Evolutionary conservation across 257 asterid genomes (phyloP).

Genomic region (Anisodus acutangulus): DNA sequence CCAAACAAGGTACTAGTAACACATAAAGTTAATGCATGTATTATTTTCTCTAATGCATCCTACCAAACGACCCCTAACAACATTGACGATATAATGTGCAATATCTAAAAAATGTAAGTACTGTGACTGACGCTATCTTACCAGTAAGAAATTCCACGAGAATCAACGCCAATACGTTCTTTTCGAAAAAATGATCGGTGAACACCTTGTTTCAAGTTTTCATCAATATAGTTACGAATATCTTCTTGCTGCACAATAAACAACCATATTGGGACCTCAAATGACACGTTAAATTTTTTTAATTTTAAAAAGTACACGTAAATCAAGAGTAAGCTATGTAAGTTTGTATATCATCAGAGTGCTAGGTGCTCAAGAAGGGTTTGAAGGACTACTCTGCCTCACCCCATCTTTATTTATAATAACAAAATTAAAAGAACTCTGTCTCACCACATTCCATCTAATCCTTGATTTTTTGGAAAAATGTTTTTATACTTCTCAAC

Average conservation of each 20-base stretch:
- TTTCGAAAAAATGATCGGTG: conserved; percentile 77
- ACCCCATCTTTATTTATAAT: neutral
- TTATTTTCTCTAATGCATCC: no score
- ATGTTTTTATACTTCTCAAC: neutral
- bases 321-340: conserved; percentile 1
- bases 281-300: neutral
- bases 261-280: conserved; percentile 30
- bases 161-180: conserved; percentile 92
- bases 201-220: conserved; percentile 74
- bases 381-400: neutral
- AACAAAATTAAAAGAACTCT: neutral
- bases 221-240: conserved; percentile 77
- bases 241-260: conserved; percentile 93
- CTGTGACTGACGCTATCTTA: conserved; percentile 37
- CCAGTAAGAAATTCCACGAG: conserved; percentile 96
- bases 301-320: neutral
- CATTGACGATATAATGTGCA: neutral
- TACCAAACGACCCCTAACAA: neutral
- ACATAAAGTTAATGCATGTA: no score
- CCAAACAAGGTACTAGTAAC: no score
- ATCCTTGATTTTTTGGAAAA: neutral
- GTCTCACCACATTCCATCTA: neutral
- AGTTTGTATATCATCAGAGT: neutral
- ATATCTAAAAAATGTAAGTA: neutral
- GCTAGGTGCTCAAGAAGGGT: neutral